Conservation (phyloP, 352 stramenopile species). For the Pilasporangium apinafurcum region DNA sequence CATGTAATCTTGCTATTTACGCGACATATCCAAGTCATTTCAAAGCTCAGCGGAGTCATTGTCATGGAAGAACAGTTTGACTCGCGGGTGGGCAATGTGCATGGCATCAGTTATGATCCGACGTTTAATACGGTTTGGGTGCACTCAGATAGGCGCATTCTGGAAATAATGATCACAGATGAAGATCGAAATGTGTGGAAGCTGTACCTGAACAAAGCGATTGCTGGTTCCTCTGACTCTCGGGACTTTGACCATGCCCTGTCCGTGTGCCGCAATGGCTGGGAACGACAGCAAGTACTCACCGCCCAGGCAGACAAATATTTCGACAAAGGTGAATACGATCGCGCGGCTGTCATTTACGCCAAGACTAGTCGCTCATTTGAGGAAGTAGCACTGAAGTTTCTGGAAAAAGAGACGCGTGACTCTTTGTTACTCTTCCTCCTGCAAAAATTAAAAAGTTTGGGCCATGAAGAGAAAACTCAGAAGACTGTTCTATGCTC, state of each 20-base stretch:
- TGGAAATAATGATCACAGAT: slow-evolving; percentile 72
- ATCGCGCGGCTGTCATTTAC: slow-evolving; percentile 85
- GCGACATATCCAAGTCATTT: slow-evolving; percentile 75
- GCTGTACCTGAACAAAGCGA: slow-evolving; percentile 86
- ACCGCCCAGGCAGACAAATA: slow-evolving; percentile 88
- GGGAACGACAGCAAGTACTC: slow-evolving; percentile 80
- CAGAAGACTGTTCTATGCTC: slow-evolving; percentile 91
- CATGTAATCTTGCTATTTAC: slow-evolving; percentile 89
- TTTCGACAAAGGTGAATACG: slow-evolving; percentile 82
- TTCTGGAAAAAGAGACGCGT: slow-evolving; percentile 82
- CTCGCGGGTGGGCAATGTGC: slow-evolving; percentile 62
- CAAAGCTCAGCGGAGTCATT: slow-evolving; percentile 81
- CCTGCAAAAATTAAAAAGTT: slow-evolving; percentile 82
- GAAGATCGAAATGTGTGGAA: slow-evolving; percentile 92
- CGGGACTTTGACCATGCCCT: slow-evolving; percentile 88
- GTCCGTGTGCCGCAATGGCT: slow-evolving; percentile 72
- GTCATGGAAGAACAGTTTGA: slow-evolving; percentile 84
- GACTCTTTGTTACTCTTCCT: slow-evolving; percentile 86
- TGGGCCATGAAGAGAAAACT: slow-evolving; percentile 82
- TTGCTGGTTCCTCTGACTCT: slow-evolving; percentile 54
- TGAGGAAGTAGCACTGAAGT: slow-evolving; percentile 89
- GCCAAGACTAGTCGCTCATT: slow-evolving; percentile 87
- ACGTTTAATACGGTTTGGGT: slow-evolving; percentile 84
- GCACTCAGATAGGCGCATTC: slow-evolving; percentile 71
- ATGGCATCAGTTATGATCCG: slow-evolving; percentile 58